Percentiles rank a stretch among this genome's conserved stretches.
These are phyloP conservation scores for Juglanconis sp. DNA, from an alignment of 2,329 filamentous ascomycete species.

Conservation along the genomic window DNA sequence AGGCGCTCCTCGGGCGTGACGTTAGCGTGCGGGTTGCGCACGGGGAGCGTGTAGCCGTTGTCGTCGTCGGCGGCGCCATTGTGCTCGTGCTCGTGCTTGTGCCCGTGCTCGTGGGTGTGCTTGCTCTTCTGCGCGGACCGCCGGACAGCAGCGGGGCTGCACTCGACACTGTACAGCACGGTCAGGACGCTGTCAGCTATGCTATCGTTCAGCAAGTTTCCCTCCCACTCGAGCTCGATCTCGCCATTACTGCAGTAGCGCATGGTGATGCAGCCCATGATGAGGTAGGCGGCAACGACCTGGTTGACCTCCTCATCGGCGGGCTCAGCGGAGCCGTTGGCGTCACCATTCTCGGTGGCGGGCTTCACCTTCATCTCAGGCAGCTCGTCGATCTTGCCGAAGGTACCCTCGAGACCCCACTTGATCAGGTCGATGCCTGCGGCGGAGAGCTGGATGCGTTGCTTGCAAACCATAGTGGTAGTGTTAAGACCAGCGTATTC, in stretches of 20 bases:
- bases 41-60: slow-evolving; percentile 41
- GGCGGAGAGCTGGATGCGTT: slow-evolving; percentile 81
- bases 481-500: slow-evolving; percentile 97
- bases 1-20: slow-evolving; percentile 73
- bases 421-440: slow-evolving; percentile 87
- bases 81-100: slow-evolving; percentile 26
- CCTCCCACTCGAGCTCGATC: slow-evolving; percentile 93
- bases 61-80: slow-evolving; percentile 36
- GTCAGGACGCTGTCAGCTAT: slow-evolving; percentile 97
- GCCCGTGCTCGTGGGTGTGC: slow-evolving; percentile 46
- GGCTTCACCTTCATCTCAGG: slow-evolving; percentile 48
- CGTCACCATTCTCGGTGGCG: slow-evolving; percentile 24
- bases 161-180: slow-evolving; percentile 87
- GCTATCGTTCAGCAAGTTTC: slow-evolving; percentile 94
- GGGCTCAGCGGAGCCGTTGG: slow-evolving; percentile 29
- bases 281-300: slow-evolving; percentile 56
- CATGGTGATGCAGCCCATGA: slow-evolving; percentile 92
- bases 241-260: slow-evolving; percentile 73
- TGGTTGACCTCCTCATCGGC: slow-evolving; percentile 63
- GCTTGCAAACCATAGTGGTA: slow-evolving; percentile 88
- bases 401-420: slow-evolving; percentile 93
- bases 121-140: slow-evolving; percentile 49
- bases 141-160: slow-evolving; percentile 90
- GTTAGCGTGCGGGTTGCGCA: slow-evolving; percentile 70
- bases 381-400: slow-evolving; percentile 76